These are phyloP conservation scores for Arthrobotrys iridis DNA, from an alignment of 2,329 filamentous ascomycete species.

Conservation along the genomic window DNA sequence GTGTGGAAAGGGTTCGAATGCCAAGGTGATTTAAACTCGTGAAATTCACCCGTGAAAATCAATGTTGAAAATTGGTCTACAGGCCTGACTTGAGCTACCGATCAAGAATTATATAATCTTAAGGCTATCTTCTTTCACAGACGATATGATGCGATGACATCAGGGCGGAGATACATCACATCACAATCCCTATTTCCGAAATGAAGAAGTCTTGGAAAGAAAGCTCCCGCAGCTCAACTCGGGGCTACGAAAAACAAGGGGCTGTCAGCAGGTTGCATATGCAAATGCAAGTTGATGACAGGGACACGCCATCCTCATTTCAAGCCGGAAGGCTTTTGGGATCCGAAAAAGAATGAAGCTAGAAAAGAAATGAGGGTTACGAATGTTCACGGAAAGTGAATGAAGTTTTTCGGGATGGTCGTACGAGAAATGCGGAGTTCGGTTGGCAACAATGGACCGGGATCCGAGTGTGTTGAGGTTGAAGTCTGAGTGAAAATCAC, in stretches of 20 bases:
- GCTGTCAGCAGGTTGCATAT: conserved; percentile 39
- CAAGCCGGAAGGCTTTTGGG: not conserved
- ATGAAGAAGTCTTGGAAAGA: not conserved
- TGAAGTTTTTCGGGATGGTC: not conserved
- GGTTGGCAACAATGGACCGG: not conserved
- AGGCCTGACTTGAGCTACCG: not conserved
- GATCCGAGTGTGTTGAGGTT: not conserved
- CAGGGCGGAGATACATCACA: not conserved
- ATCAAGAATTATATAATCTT: conserved; percentile 16
- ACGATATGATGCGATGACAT: too few relatives aligned
- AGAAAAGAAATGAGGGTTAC: too few relatives aligned
- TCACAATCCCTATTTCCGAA: not conserved
- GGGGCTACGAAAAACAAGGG: not conserved
- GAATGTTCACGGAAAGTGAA: not conserved
- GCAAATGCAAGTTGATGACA: conserved; percentile 16
- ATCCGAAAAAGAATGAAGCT: not conserved
- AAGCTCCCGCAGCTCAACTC: not conserved
- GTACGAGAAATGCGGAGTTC: conserved; percentile 7
- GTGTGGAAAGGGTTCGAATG: not conserved
- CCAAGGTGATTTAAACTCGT: not conserved
- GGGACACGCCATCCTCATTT: not conserved
- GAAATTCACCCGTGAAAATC: not conserved
- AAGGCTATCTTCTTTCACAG: not conserved
- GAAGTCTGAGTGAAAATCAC: not conserved
- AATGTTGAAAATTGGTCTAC: not conserved